Evolutionary conservation across 106 monocot species (phyloP).

Genomic region (Apostasia ramifera): DNA sequence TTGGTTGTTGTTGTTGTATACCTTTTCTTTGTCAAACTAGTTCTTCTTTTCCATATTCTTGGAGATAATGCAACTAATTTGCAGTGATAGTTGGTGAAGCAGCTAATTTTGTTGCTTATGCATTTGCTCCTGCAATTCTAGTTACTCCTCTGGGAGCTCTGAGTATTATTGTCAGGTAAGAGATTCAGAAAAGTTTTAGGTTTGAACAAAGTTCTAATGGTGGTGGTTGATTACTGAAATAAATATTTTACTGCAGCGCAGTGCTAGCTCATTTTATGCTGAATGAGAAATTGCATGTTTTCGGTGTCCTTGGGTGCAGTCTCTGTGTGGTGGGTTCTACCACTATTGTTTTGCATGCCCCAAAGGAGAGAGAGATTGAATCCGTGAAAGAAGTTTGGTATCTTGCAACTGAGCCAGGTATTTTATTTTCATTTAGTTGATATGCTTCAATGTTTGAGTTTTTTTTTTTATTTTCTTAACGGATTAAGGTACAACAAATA

Average conservation of each 20-base stretch:
- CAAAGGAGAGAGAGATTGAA: conserved; percentile 28
- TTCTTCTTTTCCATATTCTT: too few species aligned
- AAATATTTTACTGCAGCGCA: conserved; percentile 19
- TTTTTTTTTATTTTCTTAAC: too few species aligned
- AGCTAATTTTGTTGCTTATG: conserved; percentile 37
- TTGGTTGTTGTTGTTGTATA: too few species aligned
- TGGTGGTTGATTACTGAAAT: background rate
- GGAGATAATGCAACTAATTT: background rate
- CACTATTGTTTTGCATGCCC: conserved; percentile 27
- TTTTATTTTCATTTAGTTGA: too few species aligned
- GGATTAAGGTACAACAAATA: too few species aligned
- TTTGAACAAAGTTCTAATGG: background rate
- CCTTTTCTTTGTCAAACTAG: too few species aligned
- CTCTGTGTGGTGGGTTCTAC: conserved; percentile 29
- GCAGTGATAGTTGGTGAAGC: conserved; percentile 28
- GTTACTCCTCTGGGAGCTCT: conserved; percentile 36
- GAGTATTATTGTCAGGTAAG: conserved; percentile 31
- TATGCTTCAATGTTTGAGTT: too few species aligned
- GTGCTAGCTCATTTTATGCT: conserved; percentile 29
- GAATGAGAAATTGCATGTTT: conserved; percentile 21
- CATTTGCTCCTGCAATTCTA: conserved; percentile 34
- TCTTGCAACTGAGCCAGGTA: conserved; percentile 29
- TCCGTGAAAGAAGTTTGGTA: conserved; percentile 27
- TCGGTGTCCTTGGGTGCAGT: conserved; percentile 30
- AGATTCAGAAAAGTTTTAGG: background rate